Percentiles rank a stretch among this genome's conserved stretches.
phyloP scores from a whole-genome alignment of 2,329 filamentous ascomycete genomes.

The Calonectria montana region DNA sequence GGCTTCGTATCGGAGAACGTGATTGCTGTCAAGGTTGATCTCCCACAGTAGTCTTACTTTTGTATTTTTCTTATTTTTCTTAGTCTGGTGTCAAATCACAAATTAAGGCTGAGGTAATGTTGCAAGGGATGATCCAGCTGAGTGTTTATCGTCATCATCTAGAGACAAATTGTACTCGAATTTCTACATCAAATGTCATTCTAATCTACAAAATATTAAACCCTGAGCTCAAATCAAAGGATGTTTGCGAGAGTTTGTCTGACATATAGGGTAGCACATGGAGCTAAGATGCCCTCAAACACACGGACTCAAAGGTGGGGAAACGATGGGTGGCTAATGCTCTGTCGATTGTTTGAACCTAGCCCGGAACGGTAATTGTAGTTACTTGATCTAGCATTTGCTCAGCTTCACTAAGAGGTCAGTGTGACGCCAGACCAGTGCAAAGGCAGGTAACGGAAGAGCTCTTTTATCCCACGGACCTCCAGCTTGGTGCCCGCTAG shows the following conservation, averaged over 20 bases:
- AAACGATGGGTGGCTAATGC: not conserved
- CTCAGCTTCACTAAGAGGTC: not conserved
- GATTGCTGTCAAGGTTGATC: slow-evolving; percentile 64
- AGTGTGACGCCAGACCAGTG: not conserved
- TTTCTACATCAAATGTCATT: no score
- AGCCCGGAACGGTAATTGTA: not conserved
- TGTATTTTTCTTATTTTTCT: no score
- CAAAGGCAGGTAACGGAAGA: not conserved
- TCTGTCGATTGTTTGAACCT: not conserved
- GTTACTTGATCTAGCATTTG: not conserved
- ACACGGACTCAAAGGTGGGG: not conserved
- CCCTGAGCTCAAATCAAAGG: not conserved
- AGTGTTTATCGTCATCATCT: no score
- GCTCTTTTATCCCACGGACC: not conserved
- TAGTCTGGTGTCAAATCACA: no score
- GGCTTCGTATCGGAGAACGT: slow-evolving; percentile 63
- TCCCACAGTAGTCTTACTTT: slow-evolving; percentile 10
- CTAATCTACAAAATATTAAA: no score
- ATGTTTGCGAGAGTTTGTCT: not conserved
- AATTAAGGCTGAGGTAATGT: no score
- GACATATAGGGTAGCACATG: not conserved
- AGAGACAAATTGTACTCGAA: no score
- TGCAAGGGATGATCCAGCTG: no score
- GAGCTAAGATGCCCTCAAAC: not conserved
- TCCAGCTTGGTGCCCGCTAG: not conserved